Evolutionary conservation across 2,329 filamentous ascomycete species (phyloP), one percentile per base, ranked within the genome.

Genomic region (Cordyceps tenuipes): DNA sequence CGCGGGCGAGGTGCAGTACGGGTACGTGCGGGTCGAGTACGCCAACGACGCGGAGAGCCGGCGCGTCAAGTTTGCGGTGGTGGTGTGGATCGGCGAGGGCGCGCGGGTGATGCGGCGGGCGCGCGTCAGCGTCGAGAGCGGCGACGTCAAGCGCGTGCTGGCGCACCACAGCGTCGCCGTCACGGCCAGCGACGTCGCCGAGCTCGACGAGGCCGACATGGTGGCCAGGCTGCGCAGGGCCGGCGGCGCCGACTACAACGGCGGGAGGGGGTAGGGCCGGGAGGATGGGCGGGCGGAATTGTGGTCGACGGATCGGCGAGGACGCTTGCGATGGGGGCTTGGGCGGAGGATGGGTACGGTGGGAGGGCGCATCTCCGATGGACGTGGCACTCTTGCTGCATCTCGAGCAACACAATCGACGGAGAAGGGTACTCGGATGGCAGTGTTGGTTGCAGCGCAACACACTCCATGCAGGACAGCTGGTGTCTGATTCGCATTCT

Each of bases 231-330:
- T 88, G 72, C 76, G 86, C 70, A 86, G 82, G 75, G 85, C 82
- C 4, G 86, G 86, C 59, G 86, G 86, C 36, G 86, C 86, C 17
- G 86, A 89, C 72, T 89, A 88, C 78, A 86, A 88, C 68, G 84
- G 85, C 8, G 85, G 82, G 12, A 73, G 84, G 63, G 84, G 82
- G 9, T 84, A 65, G 65, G 5, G 29, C 3, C 29, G 29, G 29
- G 29, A 3, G 29, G 7, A 29, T 1, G 7, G 29, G 29, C 29
- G 29, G 3, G 29, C 23, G 23, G 23, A 23, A 6, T 12, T 34
- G 31, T 34, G 7, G 15, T n/a, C n/a, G n/a, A n/a, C n/a, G n/a
- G n/a, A n/a, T n/a, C n/a, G n/a, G n/a, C n/a, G n/a, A n/a, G n/a
- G n/a, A n/a, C n/a, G n/a, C n/a, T n/a, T n/a, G n/a, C n/a, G n/a